Percentiles rank a stretch among this genome's conserved stretches.
These are phyloP conservation scores for Pseudomicrostroma phylloplanum DNA, from an alignment of 1,284 basidiomycete genomes.

Conservation along the genomic window DNA sequence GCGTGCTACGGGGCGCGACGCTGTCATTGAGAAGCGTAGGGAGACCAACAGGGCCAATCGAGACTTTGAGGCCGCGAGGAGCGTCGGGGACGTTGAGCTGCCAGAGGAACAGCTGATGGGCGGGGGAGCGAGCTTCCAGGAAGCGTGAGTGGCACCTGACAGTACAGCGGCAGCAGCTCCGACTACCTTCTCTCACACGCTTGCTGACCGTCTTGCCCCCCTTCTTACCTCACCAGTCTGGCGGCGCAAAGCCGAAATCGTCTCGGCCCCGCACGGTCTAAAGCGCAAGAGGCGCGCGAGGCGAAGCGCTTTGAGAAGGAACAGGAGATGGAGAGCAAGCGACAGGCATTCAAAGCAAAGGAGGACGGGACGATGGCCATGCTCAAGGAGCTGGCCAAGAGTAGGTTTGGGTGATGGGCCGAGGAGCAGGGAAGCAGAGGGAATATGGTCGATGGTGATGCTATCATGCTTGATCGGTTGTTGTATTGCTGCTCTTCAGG, in stretches of 20 bases:
- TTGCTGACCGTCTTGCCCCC: background rate
- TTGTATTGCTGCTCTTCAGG: too few relatives aligned
- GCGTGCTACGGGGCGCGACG: background rate
- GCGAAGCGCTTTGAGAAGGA: background rate
- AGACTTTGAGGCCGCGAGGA: background rate
- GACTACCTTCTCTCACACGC: background rate
- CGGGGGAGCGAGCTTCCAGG: background rate
- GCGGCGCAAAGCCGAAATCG: background rate
- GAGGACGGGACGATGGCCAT: conserved; percentile 1
- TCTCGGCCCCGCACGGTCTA: too few relatives aligned
- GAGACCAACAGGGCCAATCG: conserved; percentile 1
- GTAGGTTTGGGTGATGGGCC: background rate
- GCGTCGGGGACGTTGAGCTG: background rate
- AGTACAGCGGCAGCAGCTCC: background rate
- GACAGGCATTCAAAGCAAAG: background rate
- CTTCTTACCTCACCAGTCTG: background rate
- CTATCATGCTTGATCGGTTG: too few relatives aligned
- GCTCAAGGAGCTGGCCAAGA: background rate
- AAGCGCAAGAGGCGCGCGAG: background rate
- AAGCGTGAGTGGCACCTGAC: conserved; percentile 5
- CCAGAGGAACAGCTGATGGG: conserved; percentile 1
- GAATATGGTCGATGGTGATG: too few relatives aligned
- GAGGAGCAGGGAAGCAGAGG: too few relatives aligned
- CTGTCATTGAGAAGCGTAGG: background rate
- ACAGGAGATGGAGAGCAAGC: background rate